Conservation (phyloP, 257 asterid species). For the Avicennia marina region DNA sequence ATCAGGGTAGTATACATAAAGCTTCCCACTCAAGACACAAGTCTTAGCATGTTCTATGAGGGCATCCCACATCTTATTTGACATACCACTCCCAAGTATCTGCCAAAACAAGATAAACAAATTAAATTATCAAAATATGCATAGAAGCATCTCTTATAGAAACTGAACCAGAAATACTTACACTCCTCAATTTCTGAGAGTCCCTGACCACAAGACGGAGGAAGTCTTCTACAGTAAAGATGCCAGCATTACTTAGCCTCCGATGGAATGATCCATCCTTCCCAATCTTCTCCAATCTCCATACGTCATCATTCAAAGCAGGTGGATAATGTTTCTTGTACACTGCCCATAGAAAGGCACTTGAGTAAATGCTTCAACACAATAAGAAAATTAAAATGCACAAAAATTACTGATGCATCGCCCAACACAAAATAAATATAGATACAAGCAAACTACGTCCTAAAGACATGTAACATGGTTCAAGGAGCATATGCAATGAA, state of each 20-base stretch:
- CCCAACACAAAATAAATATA: not conserved
- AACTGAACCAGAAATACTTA: slow-evolving; percentile 28
- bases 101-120: slow-evolving; percentile 23
- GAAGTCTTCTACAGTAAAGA: slow-evolving; percentile 81
- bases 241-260: slow-evolving; percentile 75
- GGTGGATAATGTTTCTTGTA: slow-evolving; percentile 99
- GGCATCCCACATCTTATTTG: slow-evolving; percentile 99
- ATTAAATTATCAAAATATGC: not conserved
- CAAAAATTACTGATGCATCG: not conserved
- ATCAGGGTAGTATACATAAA: slow-evolving; percentile 74
- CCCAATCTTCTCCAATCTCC: slow-evolving; percentile 99
- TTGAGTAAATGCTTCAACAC: not conserved
- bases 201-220: slow-evolving; percentile 90
- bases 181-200: slow-evolving; percentile 81
- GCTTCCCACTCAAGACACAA: slow-evolving; percentile 90
- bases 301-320: slow-evolving; percentile 80
- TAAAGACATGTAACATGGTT: not conserved
- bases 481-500: not conserved
- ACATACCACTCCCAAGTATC: slow-evolving; percentile 98
- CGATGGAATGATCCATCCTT: slow-evolving; percentile 99
- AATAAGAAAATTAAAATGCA: not conserved
- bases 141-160: not conserved
- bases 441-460: slow-evolving; percentile 2
- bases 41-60: slow-evolving; percentile 93
- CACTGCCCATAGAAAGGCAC: slow-evolving; percentile 41